These are phyloP conservation scores for Lotmaria passim DNA, from an alignment of 208 protist genomes.

Conservation along the genomic window DNA sequence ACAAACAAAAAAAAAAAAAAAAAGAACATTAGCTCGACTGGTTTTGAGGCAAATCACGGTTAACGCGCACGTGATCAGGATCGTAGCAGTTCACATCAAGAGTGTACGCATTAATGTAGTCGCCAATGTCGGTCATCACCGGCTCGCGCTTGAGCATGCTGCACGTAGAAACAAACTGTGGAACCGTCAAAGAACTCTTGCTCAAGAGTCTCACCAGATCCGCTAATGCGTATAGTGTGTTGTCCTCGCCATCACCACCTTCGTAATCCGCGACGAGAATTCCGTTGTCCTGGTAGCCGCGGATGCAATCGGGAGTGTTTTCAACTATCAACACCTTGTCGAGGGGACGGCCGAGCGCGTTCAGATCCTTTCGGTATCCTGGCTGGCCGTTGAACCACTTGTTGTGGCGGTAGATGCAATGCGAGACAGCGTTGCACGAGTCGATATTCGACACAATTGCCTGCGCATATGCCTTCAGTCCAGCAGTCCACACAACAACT, in stretches of 20 bases:
- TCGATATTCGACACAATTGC: conserved; percentile 94
- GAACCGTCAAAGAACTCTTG: conserved; percentile 86
- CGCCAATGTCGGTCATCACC: conserved; percentile 91
- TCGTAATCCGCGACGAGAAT: conserved; percentile 94
- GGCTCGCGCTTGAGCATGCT: conserved; percentile 65
- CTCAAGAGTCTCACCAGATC: conserved; percentile 78
- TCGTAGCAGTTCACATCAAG: conserved; percentile 82
- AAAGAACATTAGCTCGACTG: conserved; percentile 2
- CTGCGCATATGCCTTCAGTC: conserved; percentile 91
- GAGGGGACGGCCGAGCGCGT: conserved; percentile 82
- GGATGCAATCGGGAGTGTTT: conserved; percentile 94
- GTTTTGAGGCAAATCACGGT: conserved; percentile 72
- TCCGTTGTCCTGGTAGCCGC: conserved; percentile 90
- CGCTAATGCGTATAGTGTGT: conserved; percentile 88
- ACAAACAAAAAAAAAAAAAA: conserved; percentile 11
- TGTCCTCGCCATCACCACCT: conserved; percentile 83
- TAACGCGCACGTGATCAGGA: conserved; percentile 78
- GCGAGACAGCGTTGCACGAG: conserved; percentile 76
- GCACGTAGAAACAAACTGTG: conserved; percentile 86
- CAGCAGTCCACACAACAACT: conserved; percentile 93
- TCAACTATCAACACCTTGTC: conserved; percentile 92
- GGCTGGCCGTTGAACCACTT: conserved; percentile 94
- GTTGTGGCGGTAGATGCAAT: conserved; percentile 94
- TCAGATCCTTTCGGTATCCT: conserved; percentile 92
- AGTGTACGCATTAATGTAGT: conserved; percentile 91